phyloP scores from a whole-genome alignment of 805 yeast species.

The Myxozyma kluyveri region DNA sequence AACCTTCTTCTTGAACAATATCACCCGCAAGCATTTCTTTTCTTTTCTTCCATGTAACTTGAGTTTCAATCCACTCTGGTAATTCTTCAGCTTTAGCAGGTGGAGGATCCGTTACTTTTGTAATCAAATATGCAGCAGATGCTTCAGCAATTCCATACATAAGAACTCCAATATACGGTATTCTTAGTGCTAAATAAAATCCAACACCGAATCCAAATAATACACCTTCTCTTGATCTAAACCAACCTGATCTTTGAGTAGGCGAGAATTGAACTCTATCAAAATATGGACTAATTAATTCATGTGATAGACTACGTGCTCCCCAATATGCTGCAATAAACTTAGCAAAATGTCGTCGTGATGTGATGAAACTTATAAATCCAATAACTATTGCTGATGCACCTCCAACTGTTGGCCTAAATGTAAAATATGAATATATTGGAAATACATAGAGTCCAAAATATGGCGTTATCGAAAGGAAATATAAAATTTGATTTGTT shows the following conservation, averaged over 20 bases:
- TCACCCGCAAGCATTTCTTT: constrained; percentile 12
- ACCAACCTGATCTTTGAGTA: constrained; percentile 47
- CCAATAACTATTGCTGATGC: constrained; percentile 45
- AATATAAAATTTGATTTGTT: constrained; percentile 38
- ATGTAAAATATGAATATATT: constrained; percentile 44
- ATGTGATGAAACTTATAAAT: constrained; percentile 39
- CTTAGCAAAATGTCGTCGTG: constrained; percentile 40
- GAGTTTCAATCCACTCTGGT: constrained; percentile 20
- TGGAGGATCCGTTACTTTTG: constrained; percentile 43
- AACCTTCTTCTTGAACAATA: constrained; percentile 16
- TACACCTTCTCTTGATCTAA: constrained; percentile 52
- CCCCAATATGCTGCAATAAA: constrained; percentile 50
- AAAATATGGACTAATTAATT: constrained; percentile 53
- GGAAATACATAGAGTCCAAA: constrained; percentile 47
- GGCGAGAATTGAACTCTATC: constrained; percentile 45
- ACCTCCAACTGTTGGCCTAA: constrained; percentile 49
- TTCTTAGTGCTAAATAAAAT: constrained; percentile 44
- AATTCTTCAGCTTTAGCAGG: constrained; percentile 13
- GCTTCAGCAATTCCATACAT: constrained; percentile 55
- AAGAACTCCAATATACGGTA: constrained; percentile 49
- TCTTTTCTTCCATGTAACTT: constrained; percentile 19
- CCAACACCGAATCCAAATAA: constrained; percentile 55
- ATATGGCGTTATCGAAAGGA: constrained; percentile 43
- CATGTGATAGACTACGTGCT: constrained; percentile 45
- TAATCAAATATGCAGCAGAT: constrained; percentile 52